Evolutionary conservation across 2,329 filamentous ascomycete species (phyloP), one percentile per base, ranked within the genome.

Genomic region (Fusarium proliferatum): DNA sequence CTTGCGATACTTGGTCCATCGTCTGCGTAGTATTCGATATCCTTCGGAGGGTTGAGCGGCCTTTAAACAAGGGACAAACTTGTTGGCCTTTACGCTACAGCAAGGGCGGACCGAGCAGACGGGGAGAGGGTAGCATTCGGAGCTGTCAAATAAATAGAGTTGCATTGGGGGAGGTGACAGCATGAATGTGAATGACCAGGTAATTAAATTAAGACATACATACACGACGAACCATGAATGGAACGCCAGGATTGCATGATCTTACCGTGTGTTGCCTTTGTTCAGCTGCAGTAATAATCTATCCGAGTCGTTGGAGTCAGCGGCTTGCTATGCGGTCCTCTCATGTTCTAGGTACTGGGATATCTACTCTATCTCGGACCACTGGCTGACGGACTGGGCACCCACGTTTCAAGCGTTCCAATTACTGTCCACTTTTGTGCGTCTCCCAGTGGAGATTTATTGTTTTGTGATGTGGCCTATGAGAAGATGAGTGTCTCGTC

Each of bases 1-100:
- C 66, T 33, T 49, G 52, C 6, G 53, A 55, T 34, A 59, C 49
- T 53, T 17, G 48, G 6, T 61, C 38, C 75, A 77, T 77, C 38
- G 52, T 41, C 26, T 34, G 43, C 55, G 49, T 57, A 46, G 57
- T 46, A 63, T 17, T 63, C 43, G 41, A 48, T 30, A 9, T 45
- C 26, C 49, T 21, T 10, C 23, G 5, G n/a, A 38, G 38, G 21
- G 15, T 17, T 58, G 15, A 39, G 10, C 26, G 26, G 30, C 4
- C 17, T 61, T 45, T 12, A 43, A 21, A 1, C 39, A 43, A 38
- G 38, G 34, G 15, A 23, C 49, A 30, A 8, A 19, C 2, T 33
- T 30, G 30, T 45, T 48, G 38, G 51, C 21, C 16, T 41, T 70
- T 52, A 71, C 15, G 43, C 9, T 28, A 13, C 33, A 13, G 33